Evolutionary conservation across 371 early-diverging fungal species (phyloP), one percentile per base, ranked within the genome.

Genomic region (Funneliformis caledonium): DNA sequence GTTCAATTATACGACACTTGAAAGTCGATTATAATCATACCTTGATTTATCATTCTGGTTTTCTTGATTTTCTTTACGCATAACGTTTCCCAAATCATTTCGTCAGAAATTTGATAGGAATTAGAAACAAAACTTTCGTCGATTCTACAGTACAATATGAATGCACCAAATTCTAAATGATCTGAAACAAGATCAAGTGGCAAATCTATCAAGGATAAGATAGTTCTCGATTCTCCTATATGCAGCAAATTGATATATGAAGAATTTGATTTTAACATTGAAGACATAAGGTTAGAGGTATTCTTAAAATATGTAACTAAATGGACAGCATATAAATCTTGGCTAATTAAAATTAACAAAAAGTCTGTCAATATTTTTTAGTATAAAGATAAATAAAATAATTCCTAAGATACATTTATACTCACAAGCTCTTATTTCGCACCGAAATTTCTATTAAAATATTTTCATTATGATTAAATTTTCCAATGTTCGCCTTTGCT

Each of bases 391-490:
- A 52, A 4, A 0, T 52, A n/a, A 4, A 5, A 69, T 42, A 70
- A n/a, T 19, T 47, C 19, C 16, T 45, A 69, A 4, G 1, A 10
- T 9, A 72, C 4, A 10, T 9, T 52, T 31, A 47, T 26, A 72
- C 72, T 50, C 1, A 72, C 72, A 5, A 31, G 4, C 26, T 43
- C 2, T 48, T 45, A 31, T 50, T 72, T 52, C 26, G 31, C 4
- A 72, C 52, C 22, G 19, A n/a, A 48, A 72, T 48, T 72, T 72
- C 52, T n/a, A 72, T 31, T 48, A 50, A 72, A 48, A 72, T 11
- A 48, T 50, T 72, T 26, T 72, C 72, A 26, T 31, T 31, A 48
- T 72, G 45, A 26, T 48, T 72, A 6, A 33, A 48, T 22, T 50
- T 48, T 26, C 70, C 70, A 47, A 43, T 42, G n/a, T 16, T n/a